A percentile compares a stretch with the other conserved stretches of the same genome.
These are phyloP conservation scores for Zymoseptoria passerinii DNA, from an alignment of 2,329 filamentous ascomycete genomes.

Conservation along the genomic window DNA sequence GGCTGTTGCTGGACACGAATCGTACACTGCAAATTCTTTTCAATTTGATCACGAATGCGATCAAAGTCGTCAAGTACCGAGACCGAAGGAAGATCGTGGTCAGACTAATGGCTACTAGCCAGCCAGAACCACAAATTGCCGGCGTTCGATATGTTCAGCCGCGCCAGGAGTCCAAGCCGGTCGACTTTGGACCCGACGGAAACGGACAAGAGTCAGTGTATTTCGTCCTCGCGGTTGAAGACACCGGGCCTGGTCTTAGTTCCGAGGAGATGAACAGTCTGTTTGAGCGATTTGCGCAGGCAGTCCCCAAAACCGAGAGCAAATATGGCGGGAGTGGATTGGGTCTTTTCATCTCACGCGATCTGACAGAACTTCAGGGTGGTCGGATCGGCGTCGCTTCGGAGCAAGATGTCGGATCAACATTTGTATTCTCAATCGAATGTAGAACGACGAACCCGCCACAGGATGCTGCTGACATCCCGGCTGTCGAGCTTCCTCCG, in stretches of 20 bases:
- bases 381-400: slow-evolving; percentile 60
- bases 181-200: slow-evolving; percentile 8
- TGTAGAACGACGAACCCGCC: slow-evolving; percentile 7
- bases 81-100: slow-evolving; percentile 30
- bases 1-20: slow-evolving; percentile 20
- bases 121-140: slow-evolving; percentile 22
- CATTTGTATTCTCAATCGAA: slow-evolving; percentile 56
- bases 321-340: slow-evolving; percentile 63
- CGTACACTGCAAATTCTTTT: slow-evolving; percentile 33
- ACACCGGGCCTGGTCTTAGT: slow-evolving; percentile 34
- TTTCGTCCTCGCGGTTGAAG: slow-evolving; percentile 29
- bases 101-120: slow-evolving; percentile 5
- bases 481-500: slow-evolving; percentile 3
- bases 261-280: slow-evolving; percentile 37
- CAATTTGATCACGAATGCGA: slow-evolving; percentile 36
- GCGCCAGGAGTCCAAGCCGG: slow-evolving; percentile 26
- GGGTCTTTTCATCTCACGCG: slow-evolving; percentile 60
- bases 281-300: slow-evolving; percentile 62
- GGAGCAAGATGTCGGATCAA: slow-evolving; percentile 50
- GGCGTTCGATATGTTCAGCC: slow-evolving; percentile 33
- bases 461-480: neutral
- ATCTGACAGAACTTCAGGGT: slow-evolving; percentile 60
- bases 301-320: slow-evolving; percentile 56
- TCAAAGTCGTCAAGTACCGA: slow-evolving; percentile 36
- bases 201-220: slow-evolving; percentile 19